phyloP scores from a whole-genome alignment of 108 stramenopile species.

The Fragilariopsis cylindrus region DNA sequence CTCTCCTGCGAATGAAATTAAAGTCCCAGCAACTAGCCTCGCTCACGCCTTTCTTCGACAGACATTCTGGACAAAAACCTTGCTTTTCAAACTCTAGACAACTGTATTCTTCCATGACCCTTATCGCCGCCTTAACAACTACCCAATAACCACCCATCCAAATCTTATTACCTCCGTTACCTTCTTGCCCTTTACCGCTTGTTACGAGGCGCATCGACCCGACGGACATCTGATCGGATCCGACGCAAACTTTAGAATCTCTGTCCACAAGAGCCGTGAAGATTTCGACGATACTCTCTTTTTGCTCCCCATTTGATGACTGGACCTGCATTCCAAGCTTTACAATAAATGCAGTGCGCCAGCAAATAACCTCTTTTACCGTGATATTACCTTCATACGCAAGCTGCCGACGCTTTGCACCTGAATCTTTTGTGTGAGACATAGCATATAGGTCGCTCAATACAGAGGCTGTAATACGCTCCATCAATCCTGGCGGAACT shows the following conservation, averaged over 20 bases:
- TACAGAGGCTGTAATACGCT: constrained; percentile 74
- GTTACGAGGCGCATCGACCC: constrained; percentile 68
- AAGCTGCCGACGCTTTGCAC: background rate
- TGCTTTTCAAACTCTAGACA: constrained; percentile 74
- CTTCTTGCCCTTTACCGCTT: constrained; percentile 76
- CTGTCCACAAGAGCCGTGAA: constrained; percentile 67
- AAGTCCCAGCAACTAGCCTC: constrained; percentile 69
- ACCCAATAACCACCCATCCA: constrained; percentile 79
- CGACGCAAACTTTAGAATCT: constrained; percentile 77
- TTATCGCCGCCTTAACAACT: constrained; percentile 51
- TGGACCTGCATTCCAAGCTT: constrained; percentile 60
- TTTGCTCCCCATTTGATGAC: constrained; percentile 35
- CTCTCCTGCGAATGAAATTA: constrained; percentile 32
- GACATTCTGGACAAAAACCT: constrained; percentile 77
- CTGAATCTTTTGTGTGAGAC: constrained; percentile 21
- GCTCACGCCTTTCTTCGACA: constrained; percentile 62
- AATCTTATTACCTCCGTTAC: constrained; percentile 74
- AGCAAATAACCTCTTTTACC: constrained; percentile 82
- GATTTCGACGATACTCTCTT: constrained; percentile 76
- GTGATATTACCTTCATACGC: constrained; percentile 50
- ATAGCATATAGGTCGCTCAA: constrained; percentile 65
- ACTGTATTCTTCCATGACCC: constrained; percentile 65
- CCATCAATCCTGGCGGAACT: constrained; percentile 84
- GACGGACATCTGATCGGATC: constrained; percentile 67
- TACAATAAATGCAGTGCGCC: constrained; percentile 75